Conservation (phyloP, 164 flowering plant species). For the Hamamelis virginiana region DNA sequence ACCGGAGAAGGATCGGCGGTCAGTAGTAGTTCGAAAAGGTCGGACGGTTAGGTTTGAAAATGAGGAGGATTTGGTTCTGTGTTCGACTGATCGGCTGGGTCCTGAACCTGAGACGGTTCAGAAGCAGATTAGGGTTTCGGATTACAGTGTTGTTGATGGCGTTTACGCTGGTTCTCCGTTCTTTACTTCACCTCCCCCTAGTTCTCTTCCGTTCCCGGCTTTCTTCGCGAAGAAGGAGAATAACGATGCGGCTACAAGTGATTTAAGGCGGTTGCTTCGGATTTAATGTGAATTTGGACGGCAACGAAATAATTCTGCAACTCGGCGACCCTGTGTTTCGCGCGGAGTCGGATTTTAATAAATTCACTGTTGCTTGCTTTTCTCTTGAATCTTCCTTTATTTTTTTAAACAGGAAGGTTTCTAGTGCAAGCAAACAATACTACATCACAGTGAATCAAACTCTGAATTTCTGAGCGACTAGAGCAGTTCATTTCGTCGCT, state of each 20-base stretch:
- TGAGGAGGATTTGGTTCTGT: slow-evolving; percentile 17
- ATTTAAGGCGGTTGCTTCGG: slow-evolving; percentile 28
- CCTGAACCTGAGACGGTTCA: slow-evolving; percentile 41
- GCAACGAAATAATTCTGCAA: background rate
- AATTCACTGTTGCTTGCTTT: slow-evolving; percentile 12
- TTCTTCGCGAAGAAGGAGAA: slow-evolving; percentile 16
- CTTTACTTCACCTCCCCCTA: slow-evolving; percentile 41
- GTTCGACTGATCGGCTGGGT: slow-evolving; percentile 40
- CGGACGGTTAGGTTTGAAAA: slow-evolving; percentile 1
- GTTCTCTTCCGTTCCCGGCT: slow-evolving; percentile 40
- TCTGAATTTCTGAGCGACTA: background rate
- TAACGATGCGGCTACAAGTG: slow-evolving; percentile 14
- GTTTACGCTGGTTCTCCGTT: slow-evolving; percentile 34
- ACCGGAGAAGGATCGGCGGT: slow-evolving; percentile 1
- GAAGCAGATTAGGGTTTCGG: slow-evolving; percentile 30
- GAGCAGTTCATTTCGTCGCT: background rate
- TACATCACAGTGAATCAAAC: background rate
- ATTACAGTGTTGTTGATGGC: slow-evolving; percentile 16
- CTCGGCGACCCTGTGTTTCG: background rate
- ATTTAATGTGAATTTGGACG: slow-evolving; percentile 6
- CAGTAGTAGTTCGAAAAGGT: too few relatives aligned
- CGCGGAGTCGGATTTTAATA: background rate
- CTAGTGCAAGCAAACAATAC: slow-evolving; percentile 1
- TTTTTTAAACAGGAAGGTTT: slow-evolving; percentile 26
- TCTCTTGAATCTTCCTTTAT: slow-evolving; percentile 19